These are phyloP conservation scores for Sesbania bispinosa DNA, from an alignment of 306 rosid genomes.

Conservation along the genomic window DNA sequence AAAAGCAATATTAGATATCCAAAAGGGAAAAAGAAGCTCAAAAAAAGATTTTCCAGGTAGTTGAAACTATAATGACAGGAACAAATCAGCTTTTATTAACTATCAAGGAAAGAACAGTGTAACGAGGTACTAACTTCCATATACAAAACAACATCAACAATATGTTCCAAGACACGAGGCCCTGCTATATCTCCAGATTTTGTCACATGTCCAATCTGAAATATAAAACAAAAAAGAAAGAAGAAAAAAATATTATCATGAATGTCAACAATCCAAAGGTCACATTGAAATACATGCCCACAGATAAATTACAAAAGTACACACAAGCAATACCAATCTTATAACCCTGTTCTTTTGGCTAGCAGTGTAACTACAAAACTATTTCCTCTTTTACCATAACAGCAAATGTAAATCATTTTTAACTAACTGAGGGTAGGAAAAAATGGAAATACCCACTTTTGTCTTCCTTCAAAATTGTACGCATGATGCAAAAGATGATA, in stretches of 20 bases:
- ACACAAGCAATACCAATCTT: slow-evolving; percentile 4
- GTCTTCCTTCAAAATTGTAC: background rate
- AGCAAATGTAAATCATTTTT: background rate
- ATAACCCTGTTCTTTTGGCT: background rate
- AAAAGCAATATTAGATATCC: background rate
- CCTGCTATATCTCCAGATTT: slow-evolving; percentile 96
- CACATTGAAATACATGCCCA: slow-evolving; percentile 5
- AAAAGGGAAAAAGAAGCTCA: background rate
- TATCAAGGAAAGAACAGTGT: slow-evolving; percentile 31
- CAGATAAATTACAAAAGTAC: slow-evolving; percentile 10
- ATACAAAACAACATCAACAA: slow-evolving; percentile 86
- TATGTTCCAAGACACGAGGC: slow-evolving; percentile 92
- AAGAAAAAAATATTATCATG: background rate
- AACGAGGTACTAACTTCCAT: slow-evolving; percentile 83
- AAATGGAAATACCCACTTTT: background rate
- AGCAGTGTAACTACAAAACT: background rate
- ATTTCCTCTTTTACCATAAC: slow-evolving; percentile 1
- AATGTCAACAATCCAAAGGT: slow-evolving; percentile 12
- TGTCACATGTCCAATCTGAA: slow-evolving; percentile 88
- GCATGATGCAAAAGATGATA: background rate
- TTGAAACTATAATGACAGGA: slow-evolving; percentile 14
- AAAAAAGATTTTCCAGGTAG: slow-evolving; percentile 1
- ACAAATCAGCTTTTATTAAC: slow-evolving; percentile 17
- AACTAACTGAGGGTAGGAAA: background rate
- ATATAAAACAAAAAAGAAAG: slow-evolving; percentile 19